Evolutionary conservation across 768 basidiomycete species (phyloP), one percentile per base, ranked within the genome.

Genomic region (Mycena vulgaris): DNA sequence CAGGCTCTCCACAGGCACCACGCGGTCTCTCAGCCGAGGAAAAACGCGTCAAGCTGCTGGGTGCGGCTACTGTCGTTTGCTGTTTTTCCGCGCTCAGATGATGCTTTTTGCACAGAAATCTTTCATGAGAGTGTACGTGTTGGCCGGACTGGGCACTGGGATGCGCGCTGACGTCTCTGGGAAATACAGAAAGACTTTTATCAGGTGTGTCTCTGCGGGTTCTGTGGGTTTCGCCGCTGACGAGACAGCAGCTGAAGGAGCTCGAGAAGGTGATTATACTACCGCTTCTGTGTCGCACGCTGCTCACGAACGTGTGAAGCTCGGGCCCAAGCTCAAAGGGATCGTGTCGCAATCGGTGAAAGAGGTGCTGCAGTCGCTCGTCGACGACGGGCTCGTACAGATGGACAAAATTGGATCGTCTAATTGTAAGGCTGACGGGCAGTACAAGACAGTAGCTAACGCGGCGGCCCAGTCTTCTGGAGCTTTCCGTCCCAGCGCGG

Each of bases 321-420:
- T 93, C 10, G 94, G 89, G 0, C 91, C 93, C 19, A 97, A 96
- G 80, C 84, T 93, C 84, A 97, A 97, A 77, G 96, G 96, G 25
- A 96, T 98, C 60, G 96, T 97, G 1, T 91, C 93, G 13, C 96
- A 97, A 79, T 91, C 92, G 2, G 93, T 98, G 45, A 98, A 98
- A 77, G 96, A 98, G 74, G 93, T 97, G 0, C 80, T 98, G 3
- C 93, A 95, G 75, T 92, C 93, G 2, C 87, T 98, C 31, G 91
- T 95, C 13, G 93, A 96, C 72, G 96, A 98, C 75, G 90, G 92
- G 1, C 84, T 96, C 31, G 95, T 97, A 27, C 90, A 93, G 77
- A 85, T 85, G 51, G 97, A 98, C 80, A 98, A 98, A 82, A 96
- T 97, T 65, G 96, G 96, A 35, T 93, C 96, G 11, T 95, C 95